Base-by-base conservation (phyloP, 2,329 filamentous ascomycete genomes). In the Botrytis elliptica region DNA sequence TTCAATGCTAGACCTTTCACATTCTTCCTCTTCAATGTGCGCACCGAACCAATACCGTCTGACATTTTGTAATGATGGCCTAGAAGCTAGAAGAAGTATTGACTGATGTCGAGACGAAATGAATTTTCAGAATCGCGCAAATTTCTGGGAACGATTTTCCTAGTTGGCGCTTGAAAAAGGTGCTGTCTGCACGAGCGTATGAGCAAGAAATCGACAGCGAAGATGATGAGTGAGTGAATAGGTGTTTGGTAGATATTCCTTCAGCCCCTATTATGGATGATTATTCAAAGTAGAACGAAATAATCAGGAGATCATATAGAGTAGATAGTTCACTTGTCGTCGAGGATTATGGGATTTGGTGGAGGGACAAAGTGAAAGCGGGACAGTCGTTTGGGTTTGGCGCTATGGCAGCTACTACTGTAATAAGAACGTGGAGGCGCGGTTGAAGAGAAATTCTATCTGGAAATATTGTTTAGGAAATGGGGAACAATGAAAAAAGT, bases 21-120 rank as follows among this genome's bases (percentile, higher is more conserved):
- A 83, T 99, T 99, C 89, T 98, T 98, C 87, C 95, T 92, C 91
- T 98, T 98, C 91, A 99, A 92, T 75, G 96, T 97, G 84, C 89
- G 89, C 84, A 88, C 88, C 76, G 88, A 88, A 78, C 91, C 90
- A 80, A 91, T 89, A 79, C 73, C 77, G 71, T 81, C 81, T 57
- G 87, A 87, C 90, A 91, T 91, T 81, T 77, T 75, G 73, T 62
- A 60, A 52, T 25, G 38, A 71, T 73, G 22, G 52, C 22, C 44
- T 44, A 49, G 42, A 42, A 42, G 66, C 66, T 68, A 57, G 29
- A 52, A 57, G 29, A 52, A 46, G 52, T 29, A n/a, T 49, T 49
- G 49, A 68, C 25, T 33, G 40, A 60, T 44, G 55, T 40, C 8
- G 68, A 55, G 65, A 40, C 33, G 55, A 69, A 25, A 69, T 14